phyloP scores from a whole-genome alignment of 495 filamentous ascomycete genomes.

The Apiosordaria backusii region DNA sequence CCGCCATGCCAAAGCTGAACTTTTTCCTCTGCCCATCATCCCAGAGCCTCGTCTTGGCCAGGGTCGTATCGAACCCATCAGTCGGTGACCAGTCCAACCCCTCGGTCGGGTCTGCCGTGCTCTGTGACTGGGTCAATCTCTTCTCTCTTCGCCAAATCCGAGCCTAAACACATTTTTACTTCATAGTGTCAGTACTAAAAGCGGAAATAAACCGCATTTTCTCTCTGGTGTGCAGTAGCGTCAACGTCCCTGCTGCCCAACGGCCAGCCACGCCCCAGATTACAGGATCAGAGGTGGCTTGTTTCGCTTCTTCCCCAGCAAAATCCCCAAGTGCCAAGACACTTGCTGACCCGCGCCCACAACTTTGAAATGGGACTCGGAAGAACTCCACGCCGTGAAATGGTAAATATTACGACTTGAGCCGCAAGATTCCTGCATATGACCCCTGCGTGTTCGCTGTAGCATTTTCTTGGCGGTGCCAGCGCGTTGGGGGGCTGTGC shows the following conservation, averaged over 20 bases:
- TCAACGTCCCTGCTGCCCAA: not conserved
- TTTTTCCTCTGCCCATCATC: not conserved
- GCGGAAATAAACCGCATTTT: not conserved
- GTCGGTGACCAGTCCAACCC: not conserved
- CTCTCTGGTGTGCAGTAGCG: too few relatives aligned
- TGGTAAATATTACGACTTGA: not conserved
- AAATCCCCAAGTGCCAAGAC: not conserved
- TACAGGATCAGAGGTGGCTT: not conserved
- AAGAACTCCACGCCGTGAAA: not conserved
- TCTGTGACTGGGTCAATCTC: too few relatives aligned
- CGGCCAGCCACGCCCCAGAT: not conserved
- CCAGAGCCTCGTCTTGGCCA: not conserved
- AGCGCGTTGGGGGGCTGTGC: not conserved
- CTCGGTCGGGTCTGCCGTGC: not conserved
- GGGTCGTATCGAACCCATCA: not conserved
- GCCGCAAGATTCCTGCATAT: not conserved
- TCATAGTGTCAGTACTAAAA: not conserved
- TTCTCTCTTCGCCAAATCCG: too few relatives aligned
- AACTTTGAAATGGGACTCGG: not conserved
- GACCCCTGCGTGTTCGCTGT: not conserved
- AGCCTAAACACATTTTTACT: too few relatives aligned
- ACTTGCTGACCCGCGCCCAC: not conserved
- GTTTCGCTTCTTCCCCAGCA: too few relatives aligned
- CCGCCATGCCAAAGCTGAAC: not conserved
- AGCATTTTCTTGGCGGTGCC: not conserved